Percentiles rank a stretch among this genome's conserved stretches.
Conservation (phyloP, 2,329 filamentous ascomycete species). For the Diaporthe humulicola region DNA sequence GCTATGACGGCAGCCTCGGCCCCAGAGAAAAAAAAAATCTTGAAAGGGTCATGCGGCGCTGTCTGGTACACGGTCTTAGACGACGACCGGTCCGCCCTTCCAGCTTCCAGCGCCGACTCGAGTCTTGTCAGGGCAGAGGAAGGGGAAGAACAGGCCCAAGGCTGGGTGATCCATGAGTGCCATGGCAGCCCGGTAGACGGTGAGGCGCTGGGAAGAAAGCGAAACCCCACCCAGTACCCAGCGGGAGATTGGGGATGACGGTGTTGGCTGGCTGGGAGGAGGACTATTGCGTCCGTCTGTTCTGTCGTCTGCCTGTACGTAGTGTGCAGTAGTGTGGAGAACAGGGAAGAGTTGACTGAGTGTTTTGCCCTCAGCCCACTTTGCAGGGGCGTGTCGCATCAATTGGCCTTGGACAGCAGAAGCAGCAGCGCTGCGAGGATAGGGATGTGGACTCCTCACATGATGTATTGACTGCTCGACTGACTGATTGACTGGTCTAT, state of each 20-base stretch:
- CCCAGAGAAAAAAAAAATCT: not conserved
- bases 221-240: constrained; percentile 6
- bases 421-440: not conserved
- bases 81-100: not conserved
- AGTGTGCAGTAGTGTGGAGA: not conserved
- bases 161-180: constrained; percentile 12
- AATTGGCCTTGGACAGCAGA: constrained; percentile 6
- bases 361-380: constrained; percentile 26
- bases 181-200: not conserved
- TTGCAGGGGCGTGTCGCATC: constrained; percentile 20
- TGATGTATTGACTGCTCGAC: not conserved
- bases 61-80: not conserved
- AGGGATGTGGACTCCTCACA: not conserved
- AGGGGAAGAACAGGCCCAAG: not conserved
- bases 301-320: not conserved
- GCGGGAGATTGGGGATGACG: constrained; percentile 24
- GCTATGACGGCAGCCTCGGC: constrained; percentile 23
- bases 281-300: constrained; percentile 4
- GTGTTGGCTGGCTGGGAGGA: constrained; percentile 9
- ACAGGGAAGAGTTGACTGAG: constrained; percentile 5
- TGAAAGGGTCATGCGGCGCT: constrained; percentile 11
- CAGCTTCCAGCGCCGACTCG: not conserved
- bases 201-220: constrained; percentile 5
- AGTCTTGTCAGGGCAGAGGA: not conserved
- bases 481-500: not conserved